Conservation (phyloP, 495 filamentous ascomycete species). For the Annulohypoxylon nitens region DNA sequence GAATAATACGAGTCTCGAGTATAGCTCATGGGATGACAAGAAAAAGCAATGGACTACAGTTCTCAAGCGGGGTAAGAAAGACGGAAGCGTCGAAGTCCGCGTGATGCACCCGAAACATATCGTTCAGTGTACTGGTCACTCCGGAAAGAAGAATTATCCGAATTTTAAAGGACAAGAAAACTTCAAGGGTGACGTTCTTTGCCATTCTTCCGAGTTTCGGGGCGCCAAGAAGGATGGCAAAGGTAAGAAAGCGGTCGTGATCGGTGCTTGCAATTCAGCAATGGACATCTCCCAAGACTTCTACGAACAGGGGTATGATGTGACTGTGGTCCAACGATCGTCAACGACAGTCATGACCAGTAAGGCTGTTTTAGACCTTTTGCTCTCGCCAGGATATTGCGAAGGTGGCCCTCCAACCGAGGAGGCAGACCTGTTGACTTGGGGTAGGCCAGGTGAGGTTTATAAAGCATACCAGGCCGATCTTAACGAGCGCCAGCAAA, state of each 20-base stretch:
- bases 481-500: conserved; percentile 60
- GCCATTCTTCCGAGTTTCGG: conserved; percentile 78
- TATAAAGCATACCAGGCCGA: conserved; percentile 68
- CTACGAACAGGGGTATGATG: conserved; percentile 82
- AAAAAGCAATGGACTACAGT: conserved; percentile 72
- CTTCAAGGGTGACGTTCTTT: conserved; percentile 72
- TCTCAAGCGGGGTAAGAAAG: conserved; percentile 62
- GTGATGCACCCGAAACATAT: conserved; percentile 75
- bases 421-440: conserved; percentile 71
- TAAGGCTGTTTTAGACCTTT: conserved; percentile 59
- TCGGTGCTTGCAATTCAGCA: conserved; percentile 84
- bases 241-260: conserved; percentile 77
- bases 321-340: conserved; percentile 86
- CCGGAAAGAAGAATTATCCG: conserved; percentile 76
- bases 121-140: conserved; percentile 79
- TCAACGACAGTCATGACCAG: conserved; percentile 77
- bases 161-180: conserved; percentile 70
- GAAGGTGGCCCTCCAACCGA: conserved; percentile 72
- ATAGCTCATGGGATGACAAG: conserved; percentile 65
- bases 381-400: conserved; percentile 71
- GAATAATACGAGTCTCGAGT: conserved; percentile 68
- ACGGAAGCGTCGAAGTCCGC: conserved; percentile 66
- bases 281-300: conserved; percentile 89
- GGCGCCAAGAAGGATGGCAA: conserved; percentile 64
- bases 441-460: conserved; percentile 69